Base-by-base conservation (phyloP, 768 basidiomycete species). In the Atractiella rhizophila region DNA sequence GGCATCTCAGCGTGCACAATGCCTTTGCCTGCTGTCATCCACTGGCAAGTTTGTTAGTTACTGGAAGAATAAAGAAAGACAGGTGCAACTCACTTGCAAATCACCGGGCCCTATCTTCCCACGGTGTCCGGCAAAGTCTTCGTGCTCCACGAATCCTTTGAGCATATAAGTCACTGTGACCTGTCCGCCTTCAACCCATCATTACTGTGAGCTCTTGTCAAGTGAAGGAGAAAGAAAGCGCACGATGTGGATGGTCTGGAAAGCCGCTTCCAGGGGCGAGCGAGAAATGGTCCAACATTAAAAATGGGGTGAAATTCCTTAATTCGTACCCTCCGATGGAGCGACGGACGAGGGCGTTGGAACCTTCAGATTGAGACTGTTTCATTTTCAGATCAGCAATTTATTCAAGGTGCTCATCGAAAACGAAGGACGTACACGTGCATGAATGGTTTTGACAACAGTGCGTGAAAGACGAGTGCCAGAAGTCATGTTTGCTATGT, bases 171-270 rank as follows among this genome's bases (percentile, higher is more conserved):
- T 85, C 4, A 63, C 55, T 9, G 61, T 62, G 0, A 56, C 50
- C 49, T 52, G 50, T 18, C 48, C 51, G 41, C 53, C 34, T 30
- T 56, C 28, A 45, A 44, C 37, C 15, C 13, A 28, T 79, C 74
- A 2, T 76, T 80, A 4, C 74, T 73, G 57, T 85, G 82, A 4
- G 82, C 85, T 15, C n/a, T n/a, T n/a, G n/a, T n/a, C n/a, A n/a
- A n/a, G n/a, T n/a, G n/a, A n/a, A n/a, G n/a, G n/a, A n/a, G n/a
- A n/a, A n/a, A n/a, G n/a, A n/a, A n/a, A n/a, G n/a, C n/a, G n/a
- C n/a, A n/a, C 82, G 68, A 57, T 86, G 85, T 3, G 85, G 82
- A 56, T 88, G 85, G 55, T 91, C 86, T 11, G 81, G 79, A 53
- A 54, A 53, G 16, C 51, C 76, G 7, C 74, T 74, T 35, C 77